phyloP scores from a whole-genome alignment of 176 grass and related monocot species.

The Secale cereale region DNA sequence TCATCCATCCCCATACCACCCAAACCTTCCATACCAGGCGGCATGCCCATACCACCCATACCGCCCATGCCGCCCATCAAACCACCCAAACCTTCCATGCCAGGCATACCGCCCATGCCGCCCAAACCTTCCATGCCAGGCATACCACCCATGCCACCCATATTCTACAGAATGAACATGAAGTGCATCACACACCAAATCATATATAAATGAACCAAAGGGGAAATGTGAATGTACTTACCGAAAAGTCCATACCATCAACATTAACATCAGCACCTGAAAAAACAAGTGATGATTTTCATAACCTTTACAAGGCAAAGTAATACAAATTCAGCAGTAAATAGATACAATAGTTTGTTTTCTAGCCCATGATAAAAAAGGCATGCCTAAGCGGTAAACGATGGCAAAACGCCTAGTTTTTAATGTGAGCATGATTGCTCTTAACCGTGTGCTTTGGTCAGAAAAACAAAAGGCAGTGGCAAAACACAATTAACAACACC shows the following conservation, averaged over 20 bases:
- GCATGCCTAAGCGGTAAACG: not conserved
- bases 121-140: constrained; percentile 29
- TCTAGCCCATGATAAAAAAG: not conserved
- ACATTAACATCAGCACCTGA: constrained; percentile 64
- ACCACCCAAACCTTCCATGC: constrained; percentile 17
- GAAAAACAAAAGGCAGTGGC: not conserved
- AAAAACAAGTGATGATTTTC: not conserved
- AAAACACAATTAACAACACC: not conserved
- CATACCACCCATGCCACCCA: constrained; percentile 38
- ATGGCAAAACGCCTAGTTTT: not conserved
- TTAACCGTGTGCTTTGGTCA: no score
- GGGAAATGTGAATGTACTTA: constrained; percentile 17
- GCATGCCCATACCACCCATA: constrained; percentile 22
- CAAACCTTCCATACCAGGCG: constrained; percentile 40
- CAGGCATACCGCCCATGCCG: not conserved
- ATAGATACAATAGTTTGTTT: not conserved
- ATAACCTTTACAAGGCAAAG: not conserved
- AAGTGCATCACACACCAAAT: constrained; percentile 26
- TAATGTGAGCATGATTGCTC: not conserved
- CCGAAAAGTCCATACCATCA: constrained; percentile 96
- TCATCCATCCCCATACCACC: constrained; percentile 60
- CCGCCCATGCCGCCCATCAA: not conserved
- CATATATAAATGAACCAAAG: not conserved
- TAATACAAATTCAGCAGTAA: not conserved
- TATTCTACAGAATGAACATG: constrained; percentile 55